A percentile compares a stretch with the other conserved stretches of the same genome.
phyloP scores from a whole-genome alignment of 2,329 filamentous ascomycete species.

The Neopestalotiopsis sp. region DNA sequence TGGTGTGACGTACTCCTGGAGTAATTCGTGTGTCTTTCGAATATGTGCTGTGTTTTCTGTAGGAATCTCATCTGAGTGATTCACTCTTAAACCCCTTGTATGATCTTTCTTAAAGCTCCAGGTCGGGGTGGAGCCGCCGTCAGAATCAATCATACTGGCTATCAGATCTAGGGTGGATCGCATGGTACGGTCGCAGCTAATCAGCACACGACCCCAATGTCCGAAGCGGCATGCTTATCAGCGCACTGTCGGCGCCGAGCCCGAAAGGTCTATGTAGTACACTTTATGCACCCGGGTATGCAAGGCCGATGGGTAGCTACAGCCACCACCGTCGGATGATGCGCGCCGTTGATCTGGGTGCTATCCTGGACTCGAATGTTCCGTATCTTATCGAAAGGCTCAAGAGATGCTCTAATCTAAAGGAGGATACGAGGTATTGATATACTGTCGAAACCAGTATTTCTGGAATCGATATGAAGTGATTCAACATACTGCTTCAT shows the following conservation, averaged over 20 bases:
- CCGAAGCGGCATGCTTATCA: not conserved
- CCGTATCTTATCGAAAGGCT: not conserved
- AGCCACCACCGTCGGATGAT: not conserved
- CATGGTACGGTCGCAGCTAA: not conserved
- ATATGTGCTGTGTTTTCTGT: not conserved
- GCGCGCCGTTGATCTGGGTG: not conserved
- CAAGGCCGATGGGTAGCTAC: not conserved
- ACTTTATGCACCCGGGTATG: not conserved
- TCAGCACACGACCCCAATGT: not conserved
- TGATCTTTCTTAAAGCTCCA: not conserved
- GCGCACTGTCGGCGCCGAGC: conserved; percentile 6
- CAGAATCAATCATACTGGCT: not conserved
- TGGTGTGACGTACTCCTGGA: not conserved
- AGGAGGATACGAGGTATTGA: not conserved
- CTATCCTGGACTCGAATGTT: not conserved
- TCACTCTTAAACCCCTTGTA: too few species aligned
- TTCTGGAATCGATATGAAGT: not conserved
- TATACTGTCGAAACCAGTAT: not conserved
- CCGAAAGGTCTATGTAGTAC: not conserved
- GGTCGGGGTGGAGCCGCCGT: not conserved
- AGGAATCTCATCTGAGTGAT: not conserved
- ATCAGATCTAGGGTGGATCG: not conserved
- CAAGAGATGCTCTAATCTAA: not conserved
- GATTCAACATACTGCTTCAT: too few species aligned
- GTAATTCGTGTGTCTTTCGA: too few species aligned